Base-by-base conservation (phyloP, 768 basidiomycete species). In the Russula brevipes region DNA sequence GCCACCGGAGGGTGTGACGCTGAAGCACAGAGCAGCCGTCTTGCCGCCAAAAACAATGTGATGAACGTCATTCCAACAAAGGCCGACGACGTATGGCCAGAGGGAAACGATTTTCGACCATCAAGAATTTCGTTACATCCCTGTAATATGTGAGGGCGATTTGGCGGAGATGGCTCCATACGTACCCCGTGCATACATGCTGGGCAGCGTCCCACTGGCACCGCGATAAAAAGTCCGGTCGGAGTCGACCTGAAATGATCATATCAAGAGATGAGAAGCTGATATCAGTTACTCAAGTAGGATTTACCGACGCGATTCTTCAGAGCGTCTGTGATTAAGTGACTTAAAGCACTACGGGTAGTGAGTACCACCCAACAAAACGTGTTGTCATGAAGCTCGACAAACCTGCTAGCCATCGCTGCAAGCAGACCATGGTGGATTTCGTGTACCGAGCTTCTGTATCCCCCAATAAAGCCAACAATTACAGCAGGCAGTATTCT, bases 1-100 rank as follows among this genome's bases (percentile, higher is more conserved):
- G 64, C 75, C 30, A 71, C 70, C 46, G 72, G 73, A 67, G 65
- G 74, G 35, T 6, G 80, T 73, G 19, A 75, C 69, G 31, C 69
- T 68, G 68, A 83, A 81, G 61, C 80, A 80, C 81, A 82, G 82
- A 5, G 83, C 82, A 8, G 81, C 81, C 5, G 85, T 86, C 69
- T 83, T 80, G n/a, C 83, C 82, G 85, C 85, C 14, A 87, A 72
- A 75, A 81, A 86, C 9, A 88, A 76, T 4, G 82, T 80, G 24
- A 85, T 68, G 66, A 86, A 84, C 30, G 80, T 76, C 83, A 87
- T 86, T 36, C 85, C 85, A 2, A 82, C 77, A 69, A 85, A 87
- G 8, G 81, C 86, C 11, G 82, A 81, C 1, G 85, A 85, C 1
- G 86, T 85, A 70, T 88, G 86, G 6, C 86, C 86, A 11, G 85